These are phyloP conservation scores for Aspergillus cejpii DNA, from an alignment of 2,329 filamentous ascomycete genomes.

Conservation along the genomic window DNA sequence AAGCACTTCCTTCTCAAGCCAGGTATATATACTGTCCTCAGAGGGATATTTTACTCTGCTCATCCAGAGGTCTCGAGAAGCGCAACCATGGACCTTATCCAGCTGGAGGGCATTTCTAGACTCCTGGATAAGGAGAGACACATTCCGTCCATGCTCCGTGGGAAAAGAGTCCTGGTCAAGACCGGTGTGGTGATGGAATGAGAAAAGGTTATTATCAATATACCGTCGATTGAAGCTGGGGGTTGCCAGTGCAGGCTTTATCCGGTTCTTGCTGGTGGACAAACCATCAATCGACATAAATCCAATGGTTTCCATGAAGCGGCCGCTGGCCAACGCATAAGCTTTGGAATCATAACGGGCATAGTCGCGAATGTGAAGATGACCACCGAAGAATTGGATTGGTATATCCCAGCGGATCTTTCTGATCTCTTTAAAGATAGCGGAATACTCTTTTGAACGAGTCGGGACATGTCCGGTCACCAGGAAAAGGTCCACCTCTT, in stretches of 20 bases:
- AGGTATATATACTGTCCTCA: constrained; percentile 69
- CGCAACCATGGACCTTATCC: constrained; percentile 73
- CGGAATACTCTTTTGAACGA: constrained; percentile 69
- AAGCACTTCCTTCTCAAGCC: constrained; percentile 69
- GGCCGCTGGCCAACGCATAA: constrained; percentile 74
- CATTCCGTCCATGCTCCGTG: constrained; percentile 66
- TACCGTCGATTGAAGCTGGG: constrained; percentile 69
- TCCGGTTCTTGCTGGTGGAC: constrained; percentile 36
- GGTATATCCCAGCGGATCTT: constrained; percentile 70
- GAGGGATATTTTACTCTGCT: constrained; percentile 67
- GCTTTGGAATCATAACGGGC: constrained; percentile 70
- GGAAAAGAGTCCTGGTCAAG: constrained; percentile 66
- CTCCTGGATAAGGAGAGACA: constrained; percentile 61
- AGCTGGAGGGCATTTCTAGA: constrained; percentile 66
- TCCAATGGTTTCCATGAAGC: constrained; percentile 92
- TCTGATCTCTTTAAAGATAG: constrained; percentile 72
- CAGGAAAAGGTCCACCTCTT: constrained; percentile 76
- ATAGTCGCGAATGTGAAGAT: constrained; percentile 82
- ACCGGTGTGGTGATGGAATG: constrained; percentile 72
- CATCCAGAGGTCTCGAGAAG: constrained; percentile 75
- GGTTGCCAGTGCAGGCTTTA: constrained; percentile 20
- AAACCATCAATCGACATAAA: constrained; percentile 80
- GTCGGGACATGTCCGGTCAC: constrained; percentile 81
- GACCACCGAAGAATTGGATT: constrained; percentile 87
- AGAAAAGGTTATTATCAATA: constrained; percentile 88